These are phyloP conservation scores for Zasmidium angulare DNA, from an alignment of 2,329 filamentous ascomycete species.

Conservation along the genomic window DNA sequence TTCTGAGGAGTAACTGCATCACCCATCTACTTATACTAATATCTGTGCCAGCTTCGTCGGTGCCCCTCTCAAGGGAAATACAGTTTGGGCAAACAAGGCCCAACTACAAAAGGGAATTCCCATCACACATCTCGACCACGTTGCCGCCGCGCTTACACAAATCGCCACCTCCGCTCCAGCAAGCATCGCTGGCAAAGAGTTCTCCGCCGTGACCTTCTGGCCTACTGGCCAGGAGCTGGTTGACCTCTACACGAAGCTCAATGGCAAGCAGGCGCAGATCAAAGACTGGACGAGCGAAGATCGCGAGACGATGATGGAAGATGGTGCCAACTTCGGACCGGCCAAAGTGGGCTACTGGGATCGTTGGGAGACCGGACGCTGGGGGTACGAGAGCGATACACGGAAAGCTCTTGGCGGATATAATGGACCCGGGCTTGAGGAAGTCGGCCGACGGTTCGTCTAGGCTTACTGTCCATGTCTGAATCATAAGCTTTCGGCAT, in stretches of 20 bases:
- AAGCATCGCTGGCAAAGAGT: not conserved
- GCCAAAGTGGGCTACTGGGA: not conserved
- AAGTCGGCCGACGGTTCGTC: not conserved
- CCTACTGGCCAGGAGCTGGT: not conserved
- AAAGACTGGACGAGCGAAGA: conserved; percentile 1
- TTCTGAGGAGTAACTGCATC: not conserved
- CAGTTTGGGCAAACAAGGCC: not conserved
- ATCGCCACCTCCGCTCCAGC: not conserved
- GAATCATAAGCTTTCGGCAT: too few relatives aligned
- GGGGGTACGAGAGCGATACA: not conserved
- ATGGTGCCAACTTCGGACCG: not conserved
- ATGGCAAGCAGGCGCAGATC: not conserved
- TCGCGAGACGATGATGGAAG: not conserved
- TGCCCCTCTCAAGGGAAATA: not conserved
- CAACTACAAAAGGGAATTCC: not conserved
- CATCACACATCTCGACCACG: not conserved
- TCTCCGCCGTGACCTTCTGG: not conserved
- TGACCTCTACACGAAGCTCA: not conserved
- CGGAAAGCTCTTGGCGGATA: not conserved
- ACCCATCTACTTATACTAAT: not conserved
- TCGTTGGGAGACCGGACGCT: not conserved
- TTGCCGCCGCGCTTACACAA: not conserved
- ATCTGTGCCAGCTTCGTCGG: not conserved
- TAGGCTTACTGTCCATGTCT: not conserved
- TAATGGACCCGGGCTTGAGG: not conserved